phyloP scores from a whole-genome alignment of 1,284 basidiomycete species.

The Lignosus rhinocerotis region DNA sequence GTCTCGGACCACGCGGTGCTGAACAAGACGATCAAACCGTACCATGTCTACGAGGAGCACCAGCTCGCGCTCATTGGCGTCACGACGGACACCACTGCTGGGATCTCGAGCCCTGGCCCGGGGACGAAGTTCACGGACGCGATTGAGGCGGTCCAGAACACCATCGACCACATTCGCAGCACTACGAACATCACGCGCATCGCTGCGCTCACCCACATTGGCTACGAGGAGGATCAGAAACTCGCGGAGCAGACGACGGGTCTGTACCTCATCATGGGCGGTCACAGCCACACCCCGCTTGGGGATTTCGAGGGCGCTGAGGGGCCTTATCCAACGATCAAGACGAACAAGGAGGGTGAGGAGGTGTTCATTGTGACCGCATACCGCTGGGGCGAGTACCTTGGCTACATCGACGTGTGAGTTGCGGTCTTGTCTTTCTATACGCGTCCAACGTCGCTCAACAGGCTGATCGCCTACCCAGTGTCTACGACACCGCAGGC shows the following conservation, averaged over 20 bases:
- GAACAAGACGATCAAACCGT: neutral
- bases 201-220: neutral
- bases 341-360: neutral
- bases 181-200: neutral
- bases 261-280: neutral
- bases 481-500: neutral
- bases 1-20: neutral
- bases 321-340: neutral
- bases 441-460: no score
- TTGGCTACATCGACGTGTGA: neutral
- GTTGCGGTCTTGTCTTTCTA: neutral
- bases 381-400: neutral
- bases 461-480: neutral
- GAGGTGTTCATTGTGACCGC: neutral
- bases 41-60: neutral
- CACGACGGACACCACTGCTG: neutral
- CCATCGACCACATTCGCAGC: neutral
- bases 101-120: neutral
- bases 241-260: neutral
- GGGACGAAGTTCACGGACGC: neutral
- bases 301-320: neutral
- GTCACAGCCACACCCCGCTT: neutral
- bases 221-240: neutral
- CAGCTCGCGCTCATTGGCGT: neutral
- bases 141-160: neutral